Evolutionary conservation across 2,329 filamentous ascomycete genomes (phyloP).

Genomic region (Pseudogymnoascus sp.): DNA sequence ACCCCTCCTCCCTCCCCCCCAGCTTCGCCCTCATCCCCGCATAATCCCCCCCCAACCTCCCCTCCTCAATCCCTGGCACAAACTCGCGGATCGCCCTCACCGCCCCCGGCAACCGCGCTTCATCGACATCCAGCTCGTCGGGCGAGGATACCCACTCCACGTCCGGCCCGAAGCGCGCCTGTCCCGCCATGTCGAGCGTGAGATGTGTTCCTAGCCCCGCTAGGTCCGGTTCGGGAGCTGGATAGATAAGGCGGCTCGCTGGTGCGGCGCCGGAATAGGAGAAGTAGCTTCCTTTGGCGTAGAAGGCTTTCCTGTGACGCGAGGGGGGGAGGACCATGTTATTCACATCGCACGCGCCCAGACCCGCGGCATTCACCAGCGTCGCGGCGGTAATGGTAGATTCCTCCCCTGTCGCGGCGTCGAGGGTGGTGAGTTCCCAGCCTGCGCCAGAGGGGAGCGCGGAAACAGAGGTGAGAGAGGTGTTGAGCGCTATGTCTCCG

Average conservation of each 20-base stretch:
- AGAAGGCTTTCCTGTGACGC: slow-evolving; percentile 56
- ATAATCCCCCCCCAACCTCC: too few relatives aligned
- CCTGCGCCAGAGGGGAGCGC: slow-evolving; percentile 36
- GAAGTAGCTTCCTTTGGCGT: slow-evolving; percentile 94
- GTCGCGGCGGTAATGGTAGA: slow-evolving; percentile 63
- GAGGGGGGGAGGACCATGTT: slow-evolving; percentile 67
- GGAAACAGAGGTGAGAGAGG: slow-evolving; percentile 50
- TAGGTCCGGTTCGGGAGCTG: slow-evolving; percentile 70
- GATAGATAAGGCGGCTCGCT: slow-evolving; percentile 74
- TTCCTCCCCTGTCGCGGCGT: slow-evolving; percentile 37
- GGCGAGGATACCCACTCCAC: slow-evolving; percentile 82
- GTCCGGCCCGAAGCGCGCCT: slow-evolving; percentile 87
- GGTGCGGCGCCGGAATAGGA: slow-evolving; percentile 63
- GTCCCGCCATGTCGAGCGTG: slow-evolving; percentile 77
- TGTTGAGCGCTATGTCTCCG: slow-evolving; percentile 64
- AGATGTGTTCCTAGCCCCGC: slow-evolving; percentile 88
- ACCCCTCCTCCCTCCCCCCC: too few relatives aligned
- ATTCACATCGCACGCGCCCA: slow-evolving; percentile 65
- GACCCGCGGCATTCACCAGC: slow-evolving; percentile 77
- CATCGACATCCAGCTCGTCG: slow-evolving; percentile 59
- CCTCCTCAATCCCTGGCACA: slow-evolving; percentile 69
- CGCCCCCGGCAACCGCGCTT: slow-evolving; percentile 54
- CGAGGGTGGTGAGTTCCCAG: slow-evolving; percentile 57
- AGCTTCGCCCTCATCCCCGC: too few relatives aligned
- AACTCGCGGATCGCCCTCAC: slow-evolving; percentile 69